These are phyloP conservation scores for Mycena leptocephala DNA, from an alignment of 768 basidiomycete species.

Conservation along the genomic window DNA sequence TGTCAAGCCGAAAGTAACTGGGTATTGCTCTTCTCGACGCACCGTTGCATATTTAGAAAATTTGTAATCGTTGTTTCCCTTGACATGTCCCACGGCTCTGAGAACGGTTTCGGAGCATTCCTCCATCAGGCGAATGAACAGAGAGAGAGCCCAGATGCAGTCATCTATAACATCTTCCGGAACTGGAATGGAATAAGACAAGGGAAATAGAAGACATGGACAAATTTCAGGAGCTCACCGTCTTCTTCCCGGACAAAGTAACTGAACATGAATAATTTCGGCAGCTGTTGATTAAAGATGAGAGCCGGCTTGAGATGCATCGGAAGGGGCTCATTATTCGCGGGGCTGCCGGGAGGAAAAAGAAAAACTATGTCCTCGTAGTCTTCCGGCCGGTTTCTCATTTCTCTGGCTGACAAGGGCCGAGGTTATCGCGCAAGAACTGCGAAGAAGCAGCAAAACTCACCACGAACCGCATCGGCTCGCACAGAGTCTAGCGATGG, in stretches of 20 bases:
- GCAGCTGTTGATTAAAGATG: conserved; percentile 16
- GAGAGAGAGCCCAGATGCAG: conserved; percentile 39
- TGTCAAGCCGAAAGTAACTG: background rate
- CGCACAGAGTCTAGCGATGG: conserved; percentile 1
- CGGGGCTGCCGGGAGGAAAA: background rate
- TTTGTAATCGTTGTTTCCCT: background rate
- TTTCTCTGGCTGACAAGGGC: background rate
- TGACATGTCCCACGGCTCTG: conserved; percentile 36
- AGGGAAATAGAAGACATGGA: background rate
- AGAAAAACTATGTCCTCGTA: conserved; percentile 14
- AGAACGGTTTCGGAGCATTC: conserved; percentile 38
- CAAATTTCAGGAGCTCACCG: conserved; percentile 11
- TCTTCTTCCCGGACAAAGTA: conserved; percentile 37
- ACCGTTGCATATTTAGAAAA: conserved; percentile 2
- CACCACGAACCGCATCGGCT: conserved; percentile 8
- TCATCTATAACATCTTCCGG: conserved; percentile 35
- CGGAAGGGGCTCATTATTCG: conserved; percentile 7
- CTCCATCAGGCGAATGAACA: conserved; percentile 37
- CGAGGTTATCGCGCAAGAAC: background rate
- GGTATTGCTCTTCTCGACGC: conserved; percentile 6
- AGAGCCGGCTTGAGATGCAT: conserved; percentile 8
- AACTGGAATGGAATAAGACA: conserved; percentile 26
- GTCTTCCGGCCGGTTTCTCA: conserved; percentile 4
- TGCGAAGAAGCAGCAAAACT: background rate
- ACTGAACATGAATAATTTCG: conserved; percentile 38